A percentile compares a stretch with the other conserved stretches of the same genome.
Conservation (phyloP, 495 filamentous ascomycete genomes). For the Podospora pseudocomata region DNA sequence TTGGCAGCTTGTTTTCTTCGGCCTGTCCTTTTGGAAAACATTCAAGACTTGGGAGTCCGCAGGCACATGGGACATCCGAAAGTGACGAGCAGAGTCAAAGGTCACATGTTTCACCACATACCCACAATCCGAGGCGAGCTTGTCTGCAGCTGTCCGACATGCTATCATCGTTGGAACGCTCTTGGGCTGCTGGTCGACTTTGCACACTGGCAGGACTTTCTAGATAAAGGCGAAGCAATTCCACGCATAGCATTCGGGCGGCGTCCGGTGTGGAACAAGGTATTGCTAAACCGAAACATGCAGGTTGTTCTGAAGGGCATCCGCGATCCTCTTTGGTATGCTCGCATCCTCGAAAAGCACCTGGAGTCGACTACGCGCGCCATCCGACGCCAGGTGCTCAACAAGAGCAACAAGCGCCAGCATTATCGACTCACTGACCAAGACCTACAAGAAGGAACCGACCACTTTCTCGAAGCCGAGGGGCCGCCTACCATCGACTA, state of each 20-base stretch:
- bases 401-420: slow-evolving; percentile 43
- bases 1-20: slow-evolving; percentile 45
- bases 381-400: slow-evolving; percentile 45
- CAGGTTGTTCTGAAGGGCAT: slow-evolving; percentile 42
- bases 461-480: slow-evolving; percentile 44
- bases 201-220: slow-evolving; percentile 49
- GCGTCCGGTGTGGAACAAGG: slow-evolving; percentile 44
- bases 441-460: slow-evolving; percentile 40
- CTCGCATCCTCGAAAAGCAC: slow-evolving; percentile 49
- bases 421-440: slow-evolving; percentile 48
- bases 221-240: slow-evolving; percentile 50
- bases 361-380: slow-evolving; percentile 48
- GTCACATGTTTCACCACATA: slow-evolving; percentile 43
- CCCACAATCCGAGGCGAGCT: slow-evolving; percentile 34
- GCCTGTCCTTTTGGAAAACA: slow-evolving; percentile 39
- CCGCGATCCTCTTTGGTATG: slow-evolving; percentile 45
- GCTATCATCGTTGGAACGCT: slow-evolving; percentile 50
- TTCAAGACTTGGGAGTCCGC: slow-evolving; percentile 38
- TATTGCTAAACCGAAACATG: slow-evolving; percentile 38
- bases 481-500: slow-evolving; percentile 49
- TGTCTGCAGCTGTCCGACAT: slow-evolving; percentile 52
- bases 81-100: slow-evolving; percentile 38
- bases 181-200: slow-evolving; percentile 52
- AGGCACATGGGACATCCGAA: slow-evolving; percentile 22
- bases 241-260: slow-evolving; percentile 46